phyloP scores from a whole-genome alignment of 2,329 filamentous ascomycete species.

The Acrocalymma vagum region DNA sequence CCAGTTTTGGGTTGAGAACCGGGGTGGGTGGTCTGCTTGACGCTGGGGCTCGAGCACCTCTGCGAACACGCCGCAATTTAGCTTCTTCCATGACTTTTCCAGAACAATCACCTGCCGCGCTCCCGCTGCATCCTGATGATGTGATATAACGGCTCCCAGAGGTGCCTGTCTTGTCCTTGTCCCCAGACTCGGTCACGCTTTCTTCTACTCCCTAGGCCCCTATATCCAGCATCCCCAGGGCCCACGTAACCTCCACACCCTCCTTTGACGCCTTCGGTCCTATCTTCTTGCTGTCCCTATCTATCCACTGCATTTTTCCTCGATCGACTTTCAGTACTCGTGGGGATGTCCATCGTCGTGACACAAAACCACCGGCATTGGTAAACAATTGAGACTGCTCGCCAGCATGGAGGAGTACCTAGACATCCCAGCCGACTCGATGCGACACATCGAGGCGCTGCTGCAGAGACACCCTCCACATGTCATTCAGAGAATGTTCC shows the following conservation, averaged over 20 bases:
- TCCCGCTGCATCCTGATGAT: conserved; percentile 45
- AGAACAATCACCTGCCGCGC: conserved; percentile 46
- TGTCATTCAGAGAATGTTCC: conserved; percentile 46
- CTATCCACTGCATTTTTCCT: conserved; percentile 16
- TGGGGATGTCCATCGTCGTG: conserved; percentile 29
- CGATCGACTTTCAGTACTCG: conserved; percentile 11
- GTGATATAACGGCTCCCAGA: conserved; percentile 49
- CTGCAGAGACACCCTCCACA: conserved; percentile 45
- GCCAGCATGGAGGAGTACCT: conserved; percentile 43
- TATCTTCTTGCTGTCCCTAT: conserved; percentile 7
- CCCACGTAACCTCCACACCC: conserved; percentile 29
- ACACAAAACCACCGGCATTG: conserved; percentile 12
- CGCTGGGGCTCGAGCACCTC: conserved; percentile 36
- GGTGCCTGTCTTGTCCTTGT: too few relatives aligned
- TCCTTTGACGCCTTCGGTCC: conserved; percentile 21
- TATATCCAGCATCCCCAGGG: conserved; percentile 23
- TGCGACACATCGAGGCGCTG: conserved; percentile 48
- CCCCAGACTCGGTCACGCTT: conserved; percentile 35
- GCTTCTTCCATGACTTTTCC: conserved; percentile 47
- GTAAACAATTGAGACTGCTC: conserved; percentile 18
- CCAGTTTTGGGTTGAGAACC: conserved; percentile 43
- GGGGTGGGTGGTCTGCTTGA: conserved; percentile 33
- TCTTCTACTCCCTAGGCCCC: conserved; percentile 41
- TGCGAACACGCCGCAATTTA: conserved; percentile 40
- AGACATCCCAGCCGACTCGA: conserved; percentile 47